A percentile compares a stretch with the other conserved stretches of the same genome.
phyloP scores from a whole-genome alignment of 148 eudicot species.

The Cornus kousa region DNA sequence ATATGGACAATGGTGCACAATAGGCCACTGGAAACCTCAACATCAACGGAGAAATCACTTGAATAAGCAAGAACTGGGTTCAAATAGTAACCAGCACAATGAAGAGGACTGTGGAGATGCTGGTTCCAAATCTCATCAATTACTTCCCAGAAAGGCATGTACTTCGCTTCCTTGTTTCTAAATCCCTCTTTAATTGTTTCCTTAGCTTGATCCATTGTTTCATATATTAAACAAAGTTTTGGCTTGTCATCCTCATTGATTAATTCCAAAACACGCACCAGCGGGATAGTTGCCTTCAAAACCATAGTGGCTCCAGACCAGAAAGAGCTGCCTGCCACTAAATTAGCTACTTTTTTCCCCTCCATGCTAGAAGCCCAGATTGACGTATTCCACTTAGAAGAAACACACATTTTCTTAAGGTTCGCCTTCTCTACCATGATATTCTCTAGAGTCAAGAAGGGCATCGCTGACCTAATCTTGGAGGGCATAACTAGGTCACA shows the following conservation, averaged over 20 bases:
- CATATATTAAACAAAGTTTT: constrained; percentile 54
- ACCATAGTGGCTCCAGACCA: constrained; percentile 41
- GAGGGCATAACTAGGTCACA: constrained; percentile 45
- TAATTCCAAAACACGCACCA: constrained; percentile 45
- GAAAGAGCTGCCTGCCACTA: constrained; percentile 40
- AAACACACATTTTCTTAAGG: constrained; percentile 40
- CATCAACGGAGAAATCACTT: constrained; percentile 40
- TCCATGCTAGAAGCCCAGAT: constrained; percentile 37
- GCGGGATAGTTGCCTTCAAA: constrained; percentile 56
- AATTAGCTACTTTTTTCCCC: constrained; percentile 37
- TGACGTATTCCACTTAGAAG: constrained; percentile 46
- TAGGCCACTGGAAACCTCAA: constrained; percentile 55
- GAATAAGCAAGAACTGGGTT: constrained; percentile 45
- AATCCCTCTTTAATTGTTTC: constrained; percentile 56
- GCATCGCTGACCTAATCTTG: constrained; percentile 29
- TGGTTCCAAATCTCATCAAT: constrained; percentile 69
- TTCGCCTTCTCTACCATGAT: constrained; percentile 34
- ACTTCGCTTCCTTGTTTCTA: constrained; percentile 28
- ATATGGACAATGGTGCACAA: constrained; percentile 39
- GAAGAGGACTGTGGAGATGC: constrained; percentile 62
- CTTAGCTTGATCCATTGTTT: constrained; percentile 68
- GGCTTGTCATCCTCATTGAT: constrained; percentile 30
- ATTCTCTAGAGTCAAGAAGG: constrained; percentile 58
- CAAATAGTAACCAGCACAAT: constrained; percentile 60
- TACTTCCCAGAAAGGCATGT: constrained; percentile 42